Evolutionary conservation across 768 basidiomycete genomes (phyloP).

Genomic region (Podaxis mareebaensis): DNA sequence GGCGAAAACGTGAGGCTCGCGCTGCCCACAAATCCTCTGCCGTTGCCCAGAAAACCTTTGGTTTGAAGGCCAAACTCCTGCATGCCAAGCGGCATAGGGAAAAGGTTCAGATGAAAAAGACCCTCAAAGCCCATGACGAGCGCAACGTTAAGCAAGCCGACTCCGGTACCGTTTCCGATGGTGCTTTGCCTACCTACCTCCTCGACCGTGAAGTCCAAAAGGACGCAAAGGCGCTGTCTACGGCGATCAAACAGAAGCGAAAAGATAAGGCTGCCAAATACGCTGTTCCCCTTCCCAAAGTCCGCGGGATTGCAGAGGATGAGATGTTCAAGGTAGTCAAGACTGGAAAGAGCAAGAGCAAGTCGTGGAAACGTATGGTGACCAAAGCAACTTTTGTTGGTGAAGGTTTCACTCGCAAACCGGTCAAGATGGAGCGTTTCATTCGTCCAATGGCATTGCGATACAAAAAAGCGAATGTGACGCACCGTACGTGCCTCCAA

Average conservation of each 20-base stretch:
- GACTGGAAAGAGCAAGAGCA: conserved; percentile 94
- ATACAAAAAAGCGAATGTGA: conserved; percentile 98
- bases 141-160: conserved; percentile 96
- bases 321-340: conserved; percentile 99
- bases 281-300: conserved; percentile 94
- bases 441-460: conserved; percentile 96
- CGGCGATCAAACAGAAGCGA: conserved; percentile 96
- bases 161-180: conserved; percentile 78
- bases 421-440: conserved; percentile 98
- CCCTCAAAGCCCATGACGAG: conserved; percentile 99
- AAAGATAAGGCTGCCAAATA: conserved; percentile 99
- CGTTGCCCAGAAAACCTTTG: conserved; percentile 90
- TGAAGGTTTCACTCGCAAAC: conserved; percentile 96
- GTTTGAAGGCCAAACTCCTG: conserved; percentile 96
- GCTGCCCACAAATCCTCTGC: conserved; percentile 77
- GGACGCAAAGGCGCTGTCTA: conserved; percentile 94
- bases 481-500: conserved; percentile 74
- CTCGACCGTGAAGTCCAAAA: conserved; percentile 98
- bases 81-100: conserved; percentile 96
- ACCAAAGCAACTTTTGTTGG: conserved; percentile 99
- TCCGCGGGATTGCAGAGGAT: conserved; percentile 97
- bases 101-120: conserved; percentile 98
- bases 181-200: conserved; percentile 92
- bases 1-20: conserved; percentile 83
- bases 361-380: conserved; percentile 99